Percentiles rank a stretch among this genome's conserved stretches.
These are phyloP conservation scores for Cephalotrichum gorgonifer DNA, from an alignment of 2,329 filamentous ascomycete genomes.

Conservation along the genomic window DNA sequence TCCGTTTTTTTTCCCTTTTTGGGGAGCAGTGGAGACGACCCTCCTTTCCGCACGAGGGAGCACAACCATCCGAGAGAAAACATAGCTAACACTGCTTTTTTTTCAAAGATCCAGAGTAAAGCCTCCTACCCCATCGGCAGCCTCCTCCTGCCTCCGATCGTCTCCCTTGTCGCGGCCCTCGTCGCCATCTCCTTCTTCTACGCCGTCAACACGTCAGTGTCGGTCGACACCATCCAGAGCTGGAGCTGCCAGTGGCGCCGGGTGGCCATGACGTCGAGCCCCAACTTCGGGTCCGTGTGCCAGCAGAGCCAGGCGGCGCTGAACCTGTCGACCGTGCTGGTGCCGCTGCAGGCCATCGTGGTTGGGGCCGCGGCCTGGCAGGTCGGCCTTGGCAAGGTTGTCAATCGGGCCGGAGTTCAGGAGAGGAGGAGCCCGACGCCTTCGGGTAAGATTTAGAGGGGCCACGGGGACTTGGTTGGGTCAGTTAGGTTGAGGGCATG, in stretches of 20 bases:
- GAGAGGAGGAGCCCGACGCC: background rate
- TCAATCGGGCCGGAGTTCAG: background rate
- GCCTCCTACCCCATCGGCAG: slow-evolving; percentile 8
- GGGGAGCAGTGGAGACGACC: too few relatives aligned
- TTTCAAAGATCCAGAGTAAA: background rate
- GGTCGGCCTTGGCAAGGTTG: background rate
- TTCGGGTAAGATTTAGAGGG: background rate
- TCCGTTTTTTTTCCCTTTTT: too few relatives aligned
- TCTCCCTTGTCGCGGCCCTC: slow-evolving; percentile 28
- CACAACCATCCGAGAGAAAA: too few relatives aligned
- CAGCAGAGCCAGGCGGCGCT: slow-evolving; percentile 42
- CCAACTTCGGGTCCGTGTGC: slow-evolving; percentile 47
- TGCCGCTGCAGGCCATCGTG: slow-evolving; percentile 43
- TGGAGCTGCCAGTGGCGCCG: slow-evolving; percentile 53
- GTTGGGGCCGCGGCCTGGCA: slow-evolving; percentile 33
- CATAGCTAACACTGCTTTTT: background rate
- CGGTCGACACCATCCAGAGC: slow-evolving; percentile 43
- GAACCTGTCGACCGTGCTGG: slow-evolving; percentile 43
- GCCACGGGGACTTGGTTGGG: too few relatives aligned
- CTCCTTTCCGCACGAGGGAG: too few relatives aligned
- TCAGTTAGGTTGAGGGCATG: too few relatives aligned
- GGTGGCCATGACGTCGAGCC: slow-evolving; percentile 39
- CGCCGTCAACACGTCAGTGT: slow-evolving; percentile 39
- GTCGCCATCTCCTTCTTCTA: slow-evolving; percentile 49
- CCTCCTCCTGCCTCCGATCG: slow-evolving; percentile 15